These are phyloP conservation scores for Claviceps sp. DNA, from an alignment of 2,329 filamentous ascomycete genomes.

Conservation along the genomic window DNA sequence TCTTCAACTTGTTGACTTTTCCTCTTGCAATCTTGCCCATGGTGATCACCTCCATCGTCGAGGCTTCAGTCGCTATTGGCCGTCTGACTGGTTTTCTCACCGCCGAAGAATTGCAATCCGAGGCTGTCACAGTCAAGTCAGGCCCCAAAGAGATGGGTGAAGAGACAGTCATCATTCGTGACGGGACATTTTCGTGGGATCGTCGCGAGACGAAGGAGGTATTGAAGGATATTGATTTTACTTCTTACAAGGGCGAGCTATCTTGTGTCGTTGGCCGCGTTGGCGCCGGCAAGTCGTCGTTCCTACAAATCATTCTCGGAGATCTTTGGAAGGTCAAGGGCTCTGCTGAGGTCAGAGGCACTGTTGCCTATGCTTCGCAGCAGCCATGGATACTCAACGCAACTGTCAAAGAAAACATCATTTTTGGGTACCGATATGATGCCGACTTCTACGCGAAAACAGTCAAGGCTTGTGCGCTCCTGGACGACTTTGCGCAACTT, in stretches of 20 bases:
- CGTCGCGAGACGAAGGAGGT: conserved; percentile 59
- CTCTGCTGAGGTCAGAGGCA: conserved; percentile 68
- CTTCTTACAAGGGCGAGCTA: conserved; percentile 81
- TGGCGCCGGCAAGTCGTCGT: conserved; percentile 88
- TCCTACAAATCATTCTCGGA: conserved; percentile 77
- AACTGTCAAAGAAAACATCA: conserved; percentile 90
- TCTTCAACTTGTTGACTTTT: conserved; percentile 95
- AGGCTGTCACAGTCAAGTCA: conserved; percentile 61
- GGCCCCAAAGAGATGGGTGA: conserved; percentile 66
- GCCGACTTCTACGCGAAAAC: conserved; percentile 89
- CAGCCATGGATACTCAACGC: conserved; percentile 96
- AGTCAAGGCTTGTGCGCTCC: conserved; percentile 76
- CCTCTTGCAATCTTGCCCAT: conserved; percentile 88
- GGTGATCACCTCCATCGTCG: conserved; percentile 94
- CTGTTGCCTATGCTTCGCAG: conserved; percentile 83
- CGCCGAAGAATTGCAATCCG: conserved; percentile 78
- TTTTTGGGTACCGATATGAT: conserved; percentile 92
- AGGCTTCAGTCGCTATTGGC: conserved; percentile 82
- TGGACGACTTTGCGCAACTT: conserved; percentile 81
- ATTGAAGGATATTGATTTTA: conserved; percentile 75
- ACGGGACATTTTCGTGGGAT: conserved; percentile 92
- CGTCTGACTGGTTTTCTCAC: conserved; percentile 74
- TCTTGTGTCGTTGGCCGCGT: conserved; percentile 89
- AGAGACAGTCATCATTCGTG: conserved; percentile 69
- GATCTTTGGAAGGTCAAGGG: conserved; percentile 86